phyloP scores from a whole-genome alignment of 495 filamentous ascomycete species.

The Penicillium argentinense region DNA sequence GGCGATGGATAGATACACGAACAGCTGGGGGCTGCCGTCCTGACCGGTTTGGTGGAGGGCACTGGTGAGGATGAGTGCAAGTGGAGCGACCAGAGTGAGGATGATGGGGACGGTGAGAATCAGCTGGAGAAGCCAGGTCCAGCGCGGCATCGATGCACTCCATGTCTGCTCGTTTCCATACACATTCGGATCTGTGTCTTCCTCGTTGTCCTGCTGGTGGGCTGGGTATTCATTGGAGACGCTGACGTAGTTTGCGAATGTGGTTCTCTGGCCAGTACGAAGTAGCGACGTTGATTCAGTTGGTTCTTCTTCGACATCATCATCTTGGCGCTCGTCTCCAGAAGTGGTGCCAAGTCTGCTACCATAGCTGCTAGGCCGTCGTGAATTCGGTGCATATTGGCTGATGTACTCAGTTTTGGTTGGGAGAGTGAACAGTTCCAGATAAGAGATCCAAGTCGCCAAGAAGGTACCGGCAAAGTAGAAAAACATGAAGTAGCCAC shows the following conservation, averaged over 20 bases:
- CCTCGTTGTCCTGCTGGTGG: slow-evolving; percentile 34
- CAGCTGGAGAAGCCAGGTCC: slow-evolving; percentile 86
- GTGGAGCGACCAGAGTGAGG: slow-evolving; percentile 70
- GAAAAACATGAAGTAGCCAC: slow-evolving; percentile 81
- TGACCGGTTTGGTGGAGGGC: slow-evolving; percentile 77
- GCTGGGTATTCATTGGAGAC: slow-evolving; percentile 32
- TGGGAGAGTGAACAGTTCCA: slow-evolving; percentile 78
- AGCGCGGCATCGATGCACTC: slow-evolving; percentile 74
- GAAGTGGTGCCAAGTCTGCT: slow-evolving; percentile 36
- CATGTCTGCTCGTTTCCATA: slow-evolving; percentile 84
- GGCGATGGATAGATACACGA: slow-evolving; percentile 70
- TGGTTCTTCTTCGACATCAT: slow-evolving; percentile 53
- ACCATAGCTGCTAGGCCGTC: slow-evolving; percentile 43
- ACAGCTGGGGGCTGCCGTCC: slow-evolving; percentile 65
- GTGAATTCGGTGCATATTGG: slow-evolving; percentile 28
- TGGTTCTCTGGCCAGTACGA: slow-evolving; percentile 57
- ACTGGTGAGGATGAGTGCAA: slow-evolving; percentile 69
- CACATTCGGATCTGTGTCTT: slow-evolving; percentile 44
- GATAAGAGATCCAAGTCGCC: slow-evolving; percentile 67
- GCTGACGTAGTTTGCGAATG: slow-evolving; percentile 70
- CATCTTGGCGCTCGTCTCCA: slow-evolving; percentile 38
- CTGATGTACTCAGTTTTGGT: slow-evolving; percentile 64
- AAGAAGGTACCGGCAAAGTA: slow-evolving; percentile 74
- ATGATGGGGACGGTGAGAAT: slow-evolving; percentile 74
- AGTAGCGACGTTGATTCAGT: slow-evolving; percentile 83